Conservation (phyloP, 106 monocot genomes). For the Alisma plantagoaquatica region DNA sequence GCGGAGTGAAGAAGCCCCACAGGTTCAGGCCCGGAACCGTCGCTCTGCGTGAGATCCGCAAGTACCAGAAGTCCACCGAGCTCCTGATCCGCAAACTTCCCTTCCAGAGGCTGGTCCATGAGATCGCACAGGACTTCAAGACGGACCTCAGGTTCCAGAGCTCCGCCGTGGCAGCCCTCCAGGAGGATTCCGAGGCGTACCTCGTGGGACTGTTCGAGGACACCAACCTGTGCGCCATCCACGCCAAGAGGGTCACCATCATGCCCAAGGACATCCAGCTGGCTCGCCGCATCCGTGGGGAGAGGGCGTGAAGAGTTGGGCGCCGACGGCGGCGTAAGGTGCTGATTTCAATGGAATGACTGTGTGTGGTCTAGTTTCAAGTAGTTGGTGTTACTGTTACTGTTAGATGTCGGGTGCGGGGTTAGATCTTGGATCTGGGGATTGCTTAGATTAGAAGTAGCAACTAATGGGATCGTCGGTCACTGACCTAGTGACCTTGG, state of each 20-base stretch:
- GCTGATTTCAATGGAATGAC: no score
- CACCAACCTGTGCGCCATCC: constrained; percentile 68
- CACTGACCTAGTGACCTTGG: no score
- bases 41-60: constrained; percentile 27
- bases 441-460: no score
- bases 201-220: constrained; percentile 70
- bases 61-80: constrained; percentile 58
- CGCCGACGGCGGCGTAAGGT: no score
- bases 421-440: no score
- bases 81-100: constrained; percentile 39
- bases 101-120: constrained; percentile 41
- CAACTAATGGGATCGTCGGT: no score
- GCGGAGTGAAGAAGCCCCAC: constrained; percentile 11
- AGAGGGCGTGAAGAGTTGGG: no score
- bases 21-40: constrained; percentile 2
- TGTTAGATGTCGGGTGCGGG: no score
- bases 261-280: constrained; percentile 87
- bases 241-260: constrained; percentile 72
- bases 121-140: constrained; percentile 71
- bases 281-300: no score
- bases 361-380: no score
- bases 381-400: no score
- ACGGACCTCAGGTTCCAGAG: constrained; percentile 58
- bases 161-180: constrained; percentile 50
- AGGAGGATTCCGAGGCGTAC: constrained; percentile 68